phyloP scores from a whole-genome alignment of 2,329 filamentous ascomycete genomes.

The Periconia digitata region DNA sequence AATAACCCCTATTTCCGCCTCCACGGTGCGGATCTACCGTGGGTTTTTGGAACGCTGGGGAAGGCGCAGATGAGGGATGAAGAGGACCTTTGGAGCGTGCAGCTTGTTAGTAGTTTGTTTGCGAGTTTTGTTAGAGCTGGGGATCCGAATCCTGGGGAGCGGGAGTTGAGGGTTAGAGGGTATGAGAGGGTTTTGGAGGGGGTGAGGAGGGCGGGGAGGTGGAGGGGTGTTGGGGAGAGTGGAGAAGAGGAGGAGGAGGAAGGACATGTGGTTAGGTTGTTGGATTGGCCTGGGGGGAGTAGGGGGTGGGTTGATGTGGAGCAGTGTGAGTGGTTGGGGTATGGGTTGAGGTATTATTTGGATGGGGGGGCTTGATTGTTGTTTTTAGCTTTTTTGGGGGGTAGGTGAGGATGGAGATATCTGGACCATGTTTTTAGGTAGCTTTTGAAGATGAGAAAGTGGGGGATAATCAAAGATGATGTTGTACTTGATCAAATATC shows the following conservation, averaged over 20 bases:
- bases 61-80: conserved; percentile 50
- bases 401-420: too few relatives aligned
- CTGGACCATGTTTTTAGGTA: too few relatives aligned
- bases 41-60: conserved; percentile 56
- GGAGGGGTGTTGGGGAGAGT: conserved; percentile 35
- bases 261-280: conserved; percentile 38
- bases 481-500: too few relatives aligned
- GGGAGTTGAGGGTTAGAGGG: conserved; percentile 50
- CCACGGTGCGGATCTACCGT: conserved; percentile 57
- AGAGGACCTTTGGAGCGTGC: conserved; percentile 51
- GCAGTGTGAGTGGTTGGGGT: conserved; percentile 50
- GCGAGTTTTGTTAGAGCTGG: conserved; percentile 53
- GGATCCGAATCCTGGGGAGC: conserved; percentile 53
- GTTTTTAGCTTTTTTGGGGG: too few relatives aligned
- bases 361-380: conserved; percentile 25
- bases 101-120: conserved; percentile 53
- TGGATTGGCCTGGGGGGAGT: conserved; percentile 51
- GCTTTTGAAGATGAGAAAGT: too few relatives aligned
- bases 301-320: conserved; percentile 52
- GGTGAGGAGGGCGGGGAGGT: conserved; percentile 42
- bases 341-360: conserved; percentile 36
- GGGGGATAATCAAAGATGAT: too few relatives aligned
- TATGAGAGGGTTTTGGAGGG: conserved; percentile 48
- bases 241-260: conserved; percentile 35
- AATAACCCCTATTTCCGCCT: conserved; percentile 58